Base-by-base conservation (phyloP, 805 yeast genomes). In the Candida chauliodis region DNA sequence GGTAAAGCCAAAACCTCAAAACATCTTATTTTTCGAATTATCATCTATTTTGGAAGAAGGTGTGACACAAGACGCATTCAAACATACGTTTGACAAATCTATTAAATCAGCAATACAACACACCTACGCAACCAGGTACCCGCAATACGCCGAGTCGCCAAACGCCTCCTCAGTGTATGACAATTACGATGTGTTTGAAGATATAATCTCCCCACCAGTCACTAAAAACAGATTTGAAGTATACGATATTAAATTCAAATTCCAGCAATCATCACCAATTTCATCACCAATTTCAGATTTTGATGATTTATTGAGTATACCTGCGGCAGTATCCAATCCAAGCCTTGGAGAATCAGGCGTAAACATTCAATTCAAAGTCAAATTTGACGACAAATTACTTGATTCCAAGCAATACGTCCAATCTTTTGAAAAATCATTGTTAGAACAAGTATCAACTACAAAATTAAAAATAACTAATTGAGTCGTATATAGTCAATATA, bases 381-480 rank as follows among this genome's bases (percentile, higher is more conserved):
- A 56, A 45, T 56, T 44, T 43, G 55, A 64, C 47, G 56, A 48
- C 20, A 57, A 54, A 34, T 49, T 63, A 45, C 36, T 48, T 20
- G 73, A 67, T 45, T 49, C 73, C 17, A 57, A 53, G 42, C 57
- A 55, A 28, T 65, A 66, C 47, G 66, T 63, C 15, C 58, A 50
- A 8, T 45, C 38, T 37, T 67, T 67, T 50, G 58, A 65, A 49
- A 56, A 56, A 18, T 47, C 57, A 10, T 57, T 66, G 48, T 54
- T 61, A 38, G 42, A 53, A 33, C 62, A 62, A 44, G 48, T 62
- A 19, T 66, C 67, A 9, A 36, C 58, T 20, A 46, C 40, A 34
- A 36, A 37, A 25, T 32, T 41, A 18, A 41, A 34, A 8, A 37
- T 41, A 17, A 35, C 36, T 16, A 30, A 35, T 23, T 40, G 16